These are phyloP conservation scores for Purshia tridentata DNA, from an alignment of 306 rosid species.

Conservation along the genomic window DNA sequence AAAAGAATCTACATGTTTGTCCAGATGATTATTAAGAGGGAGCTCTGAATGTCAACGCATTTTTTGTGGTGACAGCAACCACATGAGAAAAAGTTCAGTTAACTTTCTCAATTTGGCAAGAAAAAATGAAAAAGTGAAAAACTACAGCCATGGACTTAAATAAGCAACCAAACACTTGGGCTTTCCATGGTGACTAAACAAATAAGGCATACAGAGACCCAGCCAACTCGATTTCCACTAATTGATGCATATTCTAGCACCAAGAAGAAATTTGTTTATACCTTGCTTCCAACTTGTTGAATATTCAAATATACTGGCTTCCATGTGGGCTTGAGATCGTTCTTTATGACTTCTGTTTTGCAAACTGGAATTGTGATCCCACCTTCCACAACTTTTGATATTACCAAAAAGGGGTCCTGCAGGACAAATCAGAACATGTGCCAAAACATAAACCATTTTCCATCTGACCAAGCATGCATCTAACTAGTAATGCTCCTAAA, in stretches of 20 bases:
- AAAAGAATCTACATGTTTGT: not conserved
- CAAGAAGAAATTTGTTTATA: slow-evolving; percentile 18
- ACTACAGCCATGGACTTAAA: not conserved
- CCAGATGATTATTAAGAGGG: not conserved
- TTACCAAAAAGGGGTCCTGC: slow-evolving; percentile 88
- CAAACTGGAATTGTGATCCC: slow-evolving; percentile 75
- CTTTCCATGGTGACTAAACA: slow-evolving; percentile 11
- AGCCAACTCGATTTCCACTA: slow-evolving; percentile 4
- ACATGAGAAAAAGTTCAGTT: slow-evolving; percentile 12
- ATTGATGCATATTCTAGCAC: not conserved
- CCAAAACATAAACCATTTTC: slow-evolving; percentile 4
- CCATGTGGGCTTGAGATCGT: slow-evolving; percentile 84
- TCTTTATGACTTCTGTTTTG: slow-evolving; percentile 92
- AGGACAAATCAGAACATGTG: slow-evolving; percentile 31
- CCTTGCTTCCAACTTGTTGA: slow-evolving; percentile 99
- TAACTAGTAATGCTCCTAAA: slow-evolving; percentile 7
- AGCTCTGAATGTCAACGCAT: slow-evolving; percentile 17
- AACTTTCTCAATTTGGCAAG: slow-evolving; percentile 1
- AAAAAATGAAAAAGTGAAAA: not conserved
- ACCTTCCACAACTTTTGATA: slow-evolving; percentile 73
- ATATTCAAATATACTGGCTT: slow-evolving; percentile 79
- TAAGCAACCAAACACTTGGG: slow-evolving; percentile 16
- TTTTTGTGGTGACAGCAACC: slow-evolving; percentile 11
- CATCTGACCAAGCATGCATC: not conserved
- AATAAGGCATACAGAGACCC: not conserved